Conservation (phyloP, 2,329 filamentous ascomycete genomes). For the Arthrobotrys megalospora region DNA sequence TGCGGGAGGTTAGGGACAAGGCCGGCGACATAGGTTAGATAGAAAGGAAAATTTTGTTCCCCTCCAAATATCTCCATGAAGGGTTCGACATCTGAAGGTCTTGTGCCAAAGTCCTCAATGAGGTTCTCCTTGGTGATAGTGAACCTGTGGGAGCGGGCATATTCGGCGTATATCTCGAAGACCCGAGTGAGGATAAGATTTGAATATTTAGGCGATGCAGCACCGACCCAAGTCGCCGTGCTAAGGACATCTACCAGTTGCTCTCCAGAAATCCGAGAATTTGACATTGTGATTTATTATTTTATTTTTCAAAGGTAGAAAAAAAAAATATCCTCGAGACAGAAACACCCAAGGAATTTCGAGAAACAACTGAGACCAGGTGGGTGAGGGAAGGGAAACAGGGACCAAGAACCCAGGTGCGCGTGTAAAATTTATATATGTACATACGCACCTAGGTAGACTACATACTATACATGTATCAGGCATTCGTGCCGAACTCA, state of each 20-base stretch:
- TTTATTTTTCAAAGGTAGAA: background rate
- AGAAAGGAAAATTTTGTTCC: background rate
- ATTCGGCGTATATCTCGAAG: background rate
- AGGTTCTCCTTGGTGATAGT: constrained; percentile 23
- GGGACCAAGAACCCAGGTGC: constrained; percentile 1
- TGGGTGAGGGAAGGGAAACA: background rate
- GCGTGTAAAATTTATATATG: constrained; percentile 13
- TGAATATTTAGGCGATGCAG: constrained; percentile 18
- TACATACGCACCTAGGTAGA: background rate
- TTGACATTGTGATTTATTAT: background rate
- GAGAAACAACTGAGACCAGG: background rate
- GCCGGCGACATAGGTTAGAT: background rate
- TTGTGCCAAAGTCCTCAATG: constrained; percentile 24
- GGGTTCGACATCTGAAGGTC: constrained; percentile 5
- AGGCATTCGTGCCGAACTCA: constrained; percentile 19
- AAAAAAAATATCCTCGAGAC: background rate
- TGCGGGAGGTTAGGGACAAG: constrained; percentile 6
- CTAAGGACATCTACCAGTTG: background rate
- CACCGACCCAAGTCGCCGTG: background rate
- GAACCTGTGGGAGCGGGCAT: background rate
- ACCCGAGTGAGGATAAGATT: background rate
- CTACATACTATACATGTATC: background rate
- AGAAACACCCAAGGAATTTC: background rate
- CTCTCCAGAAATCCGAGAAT: background rate
- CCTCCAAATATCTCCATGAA: constrained; percentile 16